Conservation (phyloP, 768 basidiomycete genomes). For the Roridomyces roridus region DNA sequence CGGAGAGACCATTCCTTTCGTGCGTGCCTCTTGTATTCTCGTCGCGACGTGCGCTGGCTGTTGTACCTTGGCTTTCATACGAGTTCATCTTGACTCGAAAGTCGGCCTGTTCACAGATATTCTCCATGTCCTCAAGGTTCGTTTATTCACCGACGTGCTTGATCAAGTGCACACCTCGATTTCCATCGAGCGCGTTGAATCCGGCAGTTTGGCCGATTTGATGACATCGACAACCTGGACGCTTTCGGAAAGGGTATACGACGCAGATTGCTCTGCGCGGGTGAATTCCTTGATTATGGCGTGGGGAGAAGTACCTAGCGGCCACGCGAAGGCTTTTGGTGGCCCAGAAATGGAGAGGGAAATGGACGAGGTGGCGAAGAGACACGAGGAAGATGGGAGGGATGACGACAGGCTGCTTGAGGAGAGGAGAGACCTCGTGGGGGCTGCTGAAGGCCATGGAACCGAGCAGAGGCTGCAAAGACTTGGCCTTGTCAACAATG, state of each 20-base stretch:
- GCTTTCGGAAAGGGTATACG: not conserved
- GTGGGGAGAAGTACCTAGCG: not conserved
- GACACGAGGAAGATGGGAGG: not conserved
- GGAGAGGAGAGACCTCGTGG: not conserved
- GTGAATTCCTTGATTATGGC: not conserved
- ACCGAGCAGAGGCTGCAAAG: not conserved
- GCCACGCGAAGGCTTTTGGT: not conserved
- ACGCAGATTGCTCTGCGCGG: not conserved
- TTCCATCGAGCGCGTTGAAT: no score
- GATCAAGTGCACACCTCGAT: no score
- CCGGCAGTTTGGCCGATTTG: not conserved
- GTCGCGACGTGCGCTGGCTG: no score
- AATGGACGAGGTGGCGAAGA: not conserved
- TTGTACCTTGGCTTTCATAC: no score
- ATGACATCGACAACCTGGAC: not conserved
- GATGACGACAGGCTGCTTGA: not conserved
- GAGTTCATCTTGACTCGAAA: no score
- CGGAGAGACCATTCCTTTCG: no score
- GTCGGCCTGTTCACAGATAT: no score
- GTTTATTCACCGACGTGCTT: no score
- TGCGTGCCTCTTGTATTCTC: no score
- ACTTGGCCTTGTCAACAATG: not conserved
- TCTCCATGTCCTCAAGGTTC: no score
- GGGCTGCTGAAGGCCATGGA: not conserved
- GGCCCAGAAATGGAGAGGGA: slow-evolving; percentile 7